Evolutionary conservation across 2,329 filamentous ascomycete species (phyloP).

Genomic region (Colletotrichum australisinense): DNA sequence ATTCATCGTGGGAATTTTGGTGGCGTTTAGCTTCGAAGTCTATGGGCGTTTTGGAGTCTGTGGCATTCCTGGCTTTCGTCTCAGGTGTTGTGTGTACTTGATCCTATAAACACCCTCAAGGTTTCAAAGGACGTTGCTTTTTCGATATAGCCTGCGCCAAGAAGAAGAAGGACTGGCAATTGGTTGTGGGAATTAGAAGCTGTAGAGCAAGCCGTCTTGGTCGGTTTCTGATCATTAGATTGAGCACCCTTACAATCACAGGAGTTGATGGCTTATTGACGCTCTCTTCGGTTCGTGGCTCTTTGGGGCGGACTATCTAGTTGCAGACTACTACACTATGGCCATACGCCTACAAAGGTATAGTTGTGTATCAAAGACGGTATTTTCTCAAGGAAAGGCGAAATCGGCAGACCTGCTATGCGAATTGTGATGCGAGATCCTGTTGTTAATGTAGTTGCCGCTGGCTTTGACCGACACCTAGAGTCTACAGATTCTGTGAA

Average conservation of each 20-base stretch:
- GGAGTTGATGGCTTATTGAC: neutral
- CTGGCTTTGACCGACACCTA: too few relatives aligned
- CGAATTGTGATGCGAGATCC: neutral
- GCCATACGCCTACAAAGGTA: neutral
- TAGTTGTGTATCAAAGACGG: too few relatives aligned
- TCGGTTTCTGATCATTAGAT: neutral
- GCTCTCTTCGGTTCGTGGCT: too few relatives aligned
- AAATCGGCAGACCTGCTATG: neutral
- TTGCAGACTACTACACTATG: neutral
- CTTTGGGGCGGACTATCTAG: accelerated
- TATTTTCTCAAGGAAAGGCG: too few relatives aligned
- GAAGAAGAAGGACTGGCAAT: neutral
- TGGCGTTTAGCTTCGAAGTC: neutral
- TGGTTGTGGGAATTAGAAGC: too few relatives aligned
- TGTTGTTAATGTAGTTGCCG: too few relatives aligned
- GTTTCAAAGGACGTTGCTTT: neutral
- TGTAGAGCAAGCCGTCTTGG: too few relatives aligned
- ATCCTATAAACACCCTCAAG: neutral
- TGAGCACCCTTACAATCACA: neutral
- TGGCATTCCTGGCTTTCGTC: neutral
- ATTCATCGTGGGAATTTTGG: neutral
- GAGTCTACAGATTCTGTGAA: too few relatives aligned
- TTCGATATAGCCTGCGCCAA: neutral
- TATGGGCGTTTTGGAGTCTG: neutral
- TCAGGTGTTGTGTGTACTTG: neutral